Conservation (phyloP, 495 filamentous ascomycete species). For the Trichocladium antarcticum region DNA sequence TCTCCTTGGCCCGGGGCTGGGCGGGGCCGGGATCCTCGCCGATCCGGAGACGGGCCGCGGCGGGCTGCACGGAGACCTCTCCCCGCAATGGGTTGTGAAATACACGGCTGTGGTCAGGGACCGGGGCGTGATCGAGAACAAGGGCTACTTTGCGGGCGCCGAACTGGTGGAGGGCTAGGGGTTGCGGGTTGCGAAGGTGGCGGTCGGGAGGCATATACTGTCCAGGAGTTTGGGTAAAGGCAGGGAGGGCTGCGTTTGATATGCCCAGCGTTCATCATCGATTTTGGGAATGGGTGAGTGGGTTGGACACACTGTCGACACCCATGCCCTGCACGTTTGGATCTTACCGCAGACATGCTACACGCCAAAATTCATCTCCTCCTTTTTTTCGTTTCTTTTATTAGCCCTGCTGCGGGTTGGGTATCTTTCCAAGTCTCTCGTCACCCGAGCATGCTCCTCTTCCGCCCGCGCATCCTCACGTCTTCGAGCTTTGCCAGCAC, state of each 20-base stretch:
- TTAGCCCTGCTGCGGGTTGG: conserved; percentile 1
- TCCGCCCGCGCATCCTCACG: conserved; percentile 89
- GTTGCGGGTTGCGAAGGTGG: too few species aligned
- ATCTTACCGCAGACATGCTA: background rate
- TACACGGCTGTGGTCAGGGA: conserved; percentile 97
- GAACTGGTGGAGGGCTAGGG: conserved; percentile 39
- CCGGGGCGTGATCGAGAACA: conserved; percentile 95
- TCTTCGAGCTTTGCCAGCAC: conserved; percentile 70
- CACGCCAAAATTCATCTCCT: background rate
- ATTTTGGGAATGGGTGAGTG: background rate
- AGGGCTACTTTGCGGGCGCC: conserved; percentile 87
- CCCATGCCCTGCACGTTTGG: background rate
- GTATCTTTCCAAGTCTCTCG: background rate
- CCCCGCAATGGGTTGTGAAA: conserved; percentile 90
- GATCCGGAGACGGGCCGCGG: conserved; percentile 33
- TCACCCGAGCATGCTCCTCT: conserved; percentile 91
- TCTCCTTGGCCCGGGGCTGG: conserved; percentile 56
- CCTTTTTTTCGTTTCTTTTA: conserved; percentile 1
- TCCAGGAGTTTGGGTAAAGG: conserved; percentile 3
- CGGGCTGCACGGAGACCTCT: conserved; percentile 61
- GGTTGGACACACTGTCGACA: background rate
- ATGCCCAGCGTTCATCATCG: background rate
- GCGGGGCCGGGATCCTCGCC: conserved; percentile 58
- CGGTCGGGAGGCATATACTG: background rate
- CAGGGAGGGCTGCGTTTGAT: background rate